Conservation (phyloP, 768 basidiomycete species). For the Tricholoma bakamatsutake region DNA sequence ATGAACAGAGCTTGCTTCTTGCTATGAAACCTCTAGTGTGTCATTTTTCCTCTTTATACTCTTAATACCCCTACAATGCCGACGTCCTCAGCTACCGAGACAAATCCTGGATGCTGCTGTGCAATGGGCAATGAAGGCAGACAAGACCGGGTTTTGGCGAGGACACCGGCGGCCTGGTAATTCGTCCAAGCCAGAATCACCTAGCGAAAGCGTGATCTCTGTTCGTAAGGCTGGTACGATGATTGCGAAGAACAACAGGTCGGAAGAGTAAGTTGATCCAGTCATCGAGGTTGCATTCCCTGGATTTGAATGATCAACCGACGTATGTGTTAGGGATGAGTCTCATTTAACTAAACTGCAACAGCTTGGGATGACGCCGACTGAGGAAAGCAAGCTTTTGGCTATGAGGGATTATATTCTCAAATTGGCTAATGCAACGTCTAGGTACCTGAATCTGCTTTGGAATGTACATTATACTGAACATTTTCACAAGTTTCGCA, state of each 20-base stretch:
- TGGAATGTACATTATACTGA: background rate
- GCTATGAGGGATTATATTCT: conserved; percentile 85
- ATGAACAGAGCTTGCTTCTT: conserved; percentile 68
- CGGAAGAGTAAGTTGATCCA: conserved; percentile 67
- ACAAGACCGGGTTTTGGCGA: conserved; percentile 78
- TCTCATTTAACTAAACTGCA: conserved; percentile 69
- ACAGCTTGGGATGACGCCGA: conserved; percentile 78
- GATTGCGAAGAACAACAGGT: conserved; percentile 47
- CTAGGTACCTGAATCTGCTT: conserved; percentile 45
- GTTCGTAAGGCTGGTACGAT: conserved; percentile 47
- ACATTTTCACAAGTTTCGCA: conserved; percentile 38
- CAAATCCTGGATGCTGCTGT: conserved; percentile 82
- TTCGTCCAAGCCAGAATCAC: conserved; percentile 51
- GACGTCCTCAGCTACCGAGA: conserved; percentile 48
- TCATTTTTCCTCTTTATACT: conserved; percentile 1
- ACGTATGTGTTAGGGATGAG: conserved; percentile 56
- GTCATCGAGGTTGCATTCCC: background rate
- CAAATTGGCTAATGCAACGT: conserved; percentile 73
- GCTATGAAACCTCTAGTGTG: conserved; percentile 77
- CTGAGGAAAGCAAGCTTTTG: conserved; percentile 82
- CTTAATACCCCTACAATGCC: background rate
- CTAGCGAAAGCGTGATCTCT: conserved; percentile 64
- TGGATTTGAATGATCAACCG: background rate
- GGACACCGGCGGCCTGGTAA: conserved; percentile 37
- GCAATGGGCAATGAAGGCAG: conserved; percentile 82